Evolutionary conservation across 148 eudicot genomes (phyloP), one percentile per base, ranked within the genome.

Genomic region (Limonium bicolor): DNA sequence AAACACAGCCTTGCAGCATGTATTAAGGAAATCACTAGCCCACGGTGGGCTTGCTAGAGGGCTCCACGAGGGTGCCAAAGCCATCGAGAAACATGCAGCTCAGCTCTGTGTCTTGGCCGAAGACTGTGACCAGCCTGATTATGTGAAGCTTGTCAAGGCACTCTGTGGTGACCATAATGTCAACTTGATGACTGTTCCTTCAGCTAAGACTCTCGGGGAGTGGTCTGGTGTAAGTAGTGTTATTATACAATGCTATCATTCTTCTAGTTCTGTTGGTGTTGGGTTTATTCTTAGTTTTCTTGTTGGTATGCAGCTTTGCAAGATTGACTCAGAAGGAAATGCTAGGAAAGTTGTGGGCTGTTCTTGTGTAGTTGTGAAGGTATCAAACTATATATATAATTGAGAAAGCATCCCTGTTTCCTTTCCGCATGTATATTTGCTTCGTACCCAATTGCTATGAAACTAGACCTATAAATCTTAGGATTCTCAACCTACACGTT

Each of bases 171-270:
- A 69, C 11, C 60, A 65, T 41, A 69, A 69, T 42, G 70, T 69
- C 8, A 46, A 48, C 64, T 60, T 64, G 56, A 55, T 69, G 7
- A 23, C 55, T 7, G 67, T 69, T 20, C 59, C 66, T 2, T 59
- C 59, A 42, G 60, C 70, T 15, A 69, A 69, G 49, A 65, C 56
- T 38, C 69, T 69, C 22, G 66, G 74, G 28, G 74, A 69, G 50
- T 59, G 70, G 75, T 54, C 60, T 48, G 75, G 70, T 23, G 75
- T 69, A 52, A 41, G 67, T 60, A 36, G 41, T 17, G n/a, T n/a
- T n/a, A n/a, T n/a, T n/a, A n/a, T n/a, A n/a, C n/a, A n/a, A n/a
- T n/a, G n/a, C n/a, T n/a, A n/a, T n/a, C n/a, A n/a, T n/a, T n/a
- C n/a, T n/a, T n/a, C n/a, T n/a, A n/a, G n/a, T n/a, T n/a, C n/a